These are phyloP conservation scores for Stemphylium lycopersici DNA, from an alignment of 2,329 filamentous ascomycete species.

Conservation along the genomic window DNA sequence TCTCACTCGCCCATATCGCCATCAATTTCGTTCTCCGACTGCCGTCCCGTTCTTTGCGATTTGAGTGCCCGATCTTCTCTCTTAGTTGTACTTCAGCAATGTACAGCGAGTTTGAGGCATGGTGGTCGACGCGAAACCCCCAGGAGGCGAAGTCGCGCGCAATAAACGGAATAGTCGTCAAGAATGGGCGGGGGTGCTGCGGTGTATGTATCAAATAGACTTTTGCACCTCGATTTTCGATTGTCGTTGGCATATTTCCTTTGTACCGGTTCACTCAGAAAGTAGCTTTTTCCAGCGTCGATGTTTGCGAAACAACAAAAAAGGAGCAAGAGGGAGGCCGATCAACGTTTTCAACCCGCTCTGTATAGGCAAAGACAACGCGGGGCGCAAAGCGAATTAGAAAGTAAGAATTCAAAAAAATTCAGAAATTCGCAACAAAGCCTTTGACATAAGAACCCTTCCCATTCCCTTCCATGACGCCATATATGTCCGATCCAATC, in stretches of 20 bases:
- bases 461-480: no score
- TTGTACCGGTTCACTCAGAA: no score
- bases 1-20: slow-evolving; percentile 26
- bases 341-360: no score
- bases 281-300: neutral
- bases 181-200: slow-evolving; percentile 9
- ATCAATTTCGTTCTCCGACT: slow-evolving; percentile 19
- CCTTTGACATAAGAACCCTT: no score
- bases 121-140: slow-evolving; percentile 20
- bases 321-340: neutral
- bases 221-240: neutral
- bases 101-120: slow-evolving; percentile 17
- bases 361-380: no score
- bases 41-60: slow-evolving; percentile 4
- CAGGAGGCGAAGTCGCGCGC: slow-evolving; percentile 24
- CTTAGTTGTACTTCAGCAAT: slow-evolving; percentile 18
- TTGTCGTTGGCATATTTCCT: slow-evolving; percentile 1
- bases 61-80: slow-evolving; percentile 10
- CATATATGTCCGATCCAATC: neutral
- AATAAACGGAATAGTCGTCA: slow-evolving; percentile 23
- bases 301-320: neutral
- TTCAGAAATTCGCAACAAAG: neutral
- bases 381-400: no score
- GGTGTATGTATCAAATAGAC: slow-evolving; percentile 20
- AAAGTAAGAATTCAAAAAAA: no score